Conservation (phyloP, 306 rosid genomes). For the Arachis stenosperma region DNA sequence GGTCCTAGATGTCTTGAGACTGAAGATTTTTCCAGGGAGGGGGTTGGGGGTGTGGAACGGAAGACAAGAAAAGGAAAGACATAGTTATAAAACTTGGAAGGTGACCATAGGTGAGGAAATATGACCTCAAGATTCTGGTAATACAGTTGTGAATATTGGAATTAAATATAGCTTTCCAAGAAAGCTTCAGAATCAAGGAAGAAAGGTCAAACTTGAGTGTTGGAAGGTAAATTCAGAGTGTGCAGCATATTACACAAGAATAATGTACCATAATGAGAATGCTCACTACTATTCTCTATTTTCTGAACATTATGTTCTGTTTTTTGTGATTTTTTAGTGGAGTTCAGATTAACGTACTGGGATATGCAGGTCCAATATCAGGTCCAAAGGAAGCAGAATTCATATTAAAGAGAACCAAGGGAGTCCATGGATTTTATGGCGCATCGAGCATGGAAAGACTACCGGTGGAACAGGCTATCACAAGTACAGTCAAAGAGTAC, state of each 20-base stretch:
- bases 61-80: background rate
- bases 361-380: conserved; percentile 80
- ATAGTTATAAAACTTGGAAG: background rate
- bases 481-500: conserved; percentile 71
- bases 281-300: conserved; percentile 13
- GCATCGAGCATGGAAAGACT: conserved; percentile 96
- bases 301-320: conserved; percentile 8
- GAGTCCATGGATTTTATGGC: conserved; percentile 94
- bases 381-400: conserved; percentile 89
- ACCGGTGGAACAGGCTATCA: conserved; percentile 92
- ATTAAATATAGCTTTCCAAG: background rate
- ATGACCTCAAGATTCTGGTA: background rate
- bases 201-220: background rate
- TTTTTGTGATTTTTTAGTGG: conserved; percentile 19
- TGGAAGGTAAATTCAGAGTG: background rate
- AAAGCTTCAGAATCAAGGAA: conserved; percentile 8
- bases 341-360: conserved; percentile 29
- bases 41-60: too few relatives aligned
- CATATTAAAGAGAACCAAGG: conserved; percentile 75
- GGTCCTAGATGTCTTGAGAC: background rate
- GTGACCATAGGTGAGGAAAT: background rate
- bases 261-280: background rate
- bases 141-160: background rate
- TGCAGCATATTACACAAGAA: background rate
- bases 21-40: background rate